phyloP scores from a whole-genome alignment of 768 basidiomycete species.

The Pleurotus tuber-regium region DNA sequence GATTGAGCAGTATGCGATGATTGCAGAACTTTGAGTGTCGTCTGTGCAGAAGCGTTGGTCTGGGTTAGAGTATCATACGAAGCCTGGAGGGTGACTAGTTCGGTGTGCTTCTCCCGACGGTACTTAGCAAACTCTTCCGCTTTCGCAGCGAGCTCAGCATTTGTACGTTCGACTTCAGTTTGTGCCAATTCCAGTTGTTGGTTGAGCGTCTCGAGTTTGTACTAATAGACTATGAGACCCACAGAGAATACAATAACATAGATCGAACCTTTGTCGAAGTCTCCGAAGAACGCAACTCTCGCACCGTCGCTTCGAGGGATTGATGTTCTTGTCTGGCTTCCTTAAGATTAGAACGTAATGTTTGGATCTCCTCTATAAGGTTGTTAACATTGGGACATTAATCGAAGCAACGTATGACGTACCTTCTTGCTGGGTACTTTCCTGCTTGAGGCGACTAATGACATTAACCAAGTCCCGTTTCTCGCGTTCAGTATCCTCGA shows the following conservation, averaged over 20 bases:
- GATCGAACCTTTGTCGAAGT: slow-evolving; percentile 62
- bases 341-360: slow-evolving; percentile 64
- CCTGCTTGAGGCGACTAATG: slow-evolving; percentile 79
- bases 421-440: slow-evolving; percentile 76
- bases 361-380: slow-evolving; percentile 65
- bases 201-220: slow-evolving; percentile 79
- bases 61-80: slow-evolving; percentile 73
- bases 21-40: slow-evolving; percentile 71
- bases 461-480: slow-evolving; percentile 87
- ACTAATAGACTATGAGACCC: slow-evolving; percentile 40
- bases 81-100: slow-evolving; percentile 72
- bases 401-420: slow-evolving; percentile 17
- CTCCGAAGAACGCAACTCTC: slow-evolving; percentile 73
- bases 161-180: slow-evolving; percentile 71
- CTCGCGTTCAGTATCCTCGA: slow-evolving; percentile 82
- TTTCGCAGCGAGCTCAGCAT: slow-evolving; percentile 65
- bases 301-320: slow-evolving; percentile 59
- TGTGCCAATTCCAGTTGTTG: slow-evolving; percentile 81
- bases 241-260: background rate
- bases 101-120: slow-evolving; percentile 76
- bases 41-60: slow-evolving; percentile 61
- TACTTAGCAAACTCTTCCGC: slow-evolving; percentile 84
- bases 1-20: slow-evolving; percentile 68
- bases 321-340: slow-evolving; percentile 76
- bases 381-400: slow-evolving; percentile 10